Percentiles rank a stretch among this genome's conserved stretches.
Evolutionary conservation across 2,329 filamentous ascomycete species (phyloP).

Genomic region (Emergomyces orientalis): DNA sequence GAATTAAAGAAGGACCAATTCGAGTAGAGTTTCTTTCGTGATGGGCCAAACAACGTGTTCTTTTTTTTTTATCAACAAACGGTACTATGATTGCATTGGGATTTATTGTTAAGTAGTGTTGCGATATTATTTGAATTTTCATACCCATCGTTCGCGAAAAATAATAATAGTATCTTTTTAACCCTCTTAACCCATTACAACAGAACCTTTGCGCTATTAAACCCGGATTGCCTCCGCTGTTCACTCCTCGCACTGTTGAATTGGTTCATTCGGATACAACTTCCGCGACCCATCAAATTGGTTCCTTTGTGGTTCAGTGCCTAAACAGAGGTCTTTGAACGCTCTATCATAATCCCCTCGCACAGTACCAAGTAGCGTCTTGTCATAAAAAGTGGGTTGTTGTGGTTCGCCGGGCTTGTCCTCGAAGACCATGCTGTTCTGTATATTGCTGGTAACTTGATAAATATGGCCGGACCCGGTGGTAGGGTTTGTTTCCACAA

Average conservation of each 20-base stretch:
- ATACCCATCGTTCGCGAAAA: neutral
- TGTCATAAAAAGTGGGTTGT: conserved; percentile 14
- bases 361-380: conserved; percentile 18
- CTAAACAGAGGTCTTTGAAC: conserved; percentile 1
- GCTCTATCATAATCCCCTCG: neutral
- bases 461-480: conserved; percentile 17
- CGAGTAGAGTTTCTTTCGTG: too few species aligned
- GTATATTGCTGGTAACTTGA: conserved; percentile 25
- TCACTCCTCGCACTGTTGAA: conserved; percentile 3
- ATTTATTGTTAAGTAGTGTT: neutral
- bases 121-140: neutral
- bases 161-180: neutral
- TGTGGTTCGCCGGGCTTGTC: conserved; percentile 15
- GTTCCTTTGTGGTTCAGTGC: conserved; percentile 3
- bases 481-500: conserved; percentile 18
- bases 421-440: conserved; percentile 24
- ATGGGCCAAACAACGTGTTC: neutral
- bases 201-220: neutral
- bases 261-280: neutral
- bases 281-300: conserved; percentile 6
- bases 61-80: too few species aligned
- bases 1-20: neutral
- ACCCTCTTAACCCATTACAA: neutral
- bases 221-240: neutral
- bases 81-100: neutral